Evolutionary conservation across 441 rosid species (phyloP).

Genomic region (Syzygium malaccense): DNA sequence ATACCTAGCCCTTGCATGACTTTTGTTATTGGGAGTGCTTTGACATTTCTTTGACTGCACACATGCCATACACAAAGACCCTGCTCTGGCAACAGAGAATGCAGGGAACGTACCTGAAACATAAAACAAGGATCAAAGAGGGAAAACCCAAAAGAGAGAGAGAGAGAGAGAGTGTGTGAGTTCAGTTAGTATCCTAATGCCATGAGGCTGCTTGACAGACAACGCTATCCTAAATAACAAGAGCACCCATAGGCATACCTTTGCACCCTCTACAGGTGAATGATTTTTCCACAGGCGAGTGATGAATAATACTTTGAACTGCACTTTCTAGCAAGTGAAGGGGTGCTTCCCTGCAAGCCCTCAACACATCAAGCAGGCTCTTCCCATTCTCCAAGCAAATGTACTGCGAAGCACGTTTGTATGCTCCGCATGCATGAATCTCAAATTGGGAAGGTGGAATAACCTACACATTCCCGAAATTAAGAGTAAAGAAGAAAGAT

Average conservation of each 20-base stretch:
- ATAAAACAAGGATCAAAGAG: conserved; percentile 12
- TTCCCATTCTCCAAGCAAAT: conserved; percentile 97
- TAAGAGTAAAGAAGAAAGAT: not conserved
- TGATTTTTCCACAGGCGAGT: conserved; percentile 53
- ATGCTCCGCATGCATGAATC: conserved; percentile 93
- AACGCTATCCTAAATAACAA: not conserved
- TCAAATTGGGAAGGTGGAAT: conserved; percentile 95
- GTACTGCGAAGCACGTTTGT: conserved; percentile 92
- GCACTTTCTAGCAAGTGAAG: conserved; percentile 70
- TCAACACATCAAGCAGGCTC: conserved; percentile 91
- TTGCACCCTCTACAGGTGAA: conserved; percentile 90
- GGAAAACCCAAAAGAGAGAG: conserved; percentile 4
- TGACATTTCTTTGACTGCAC: conserved; percentile 42
- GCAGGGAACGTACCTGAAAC: conserved; percentile 56
- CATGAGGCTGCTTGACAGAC: conserved; percentile 3
- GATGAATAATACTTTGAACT: conserved; percentile 57
- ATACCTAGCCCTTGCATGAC: conserved; percentile 36
- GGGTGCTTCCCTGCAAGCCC: conserved; percentile 71
- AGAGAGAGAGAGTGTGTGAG: not conserved
- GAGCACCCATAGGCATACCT: conserved; percentile 25
- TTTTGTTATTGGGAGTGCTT: conserved; percentile 22
- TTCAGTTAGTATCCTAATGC: not conserved
- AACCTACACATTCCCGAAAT: conserved; percentile 45
- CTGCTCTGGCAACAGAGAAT: conserved; percentile 58
- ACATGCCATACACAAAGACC: conserved; percentile 75